Evolutionary conservation across 371 early-diverging fungal genomes (phyloP), one percentile per base, ranked within the genome.

Genomic region (Massospora cicadina): DNA sequence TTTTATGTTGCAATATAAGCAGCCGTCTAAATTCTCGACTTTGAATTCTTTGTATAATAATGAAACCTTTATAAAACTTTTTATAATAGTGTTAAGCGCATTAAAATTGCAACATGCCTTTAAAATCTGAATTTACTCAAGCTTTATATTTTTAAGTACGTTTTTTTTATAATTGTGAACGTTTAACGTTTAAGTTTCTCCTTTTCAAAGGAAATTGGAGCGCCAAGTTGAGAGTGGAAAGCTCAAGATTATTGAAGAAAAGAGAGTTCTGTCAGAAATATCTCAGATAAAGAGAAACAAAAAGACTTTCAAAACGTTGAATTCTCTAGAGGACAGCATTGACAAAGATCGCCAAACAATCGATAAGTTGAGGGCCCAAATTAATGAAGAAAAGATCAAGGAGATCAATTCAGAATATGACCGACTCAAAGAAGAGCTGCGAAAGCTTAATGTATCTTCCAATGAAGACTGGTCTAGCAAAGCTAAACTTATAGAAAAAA

Each of bases 211-310:
- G 68, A 79, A 81, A 63, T 74, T 86, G 64, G 92, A 93, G 70
- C 75, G 71, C 65, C 81, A 87, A 74, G 81, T 93, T 66, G 86
- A 86, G 67, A 76, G 77, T 54, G 91, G 92, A 68, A 78, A 74
- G 26, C 67, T 83, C 59, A 82, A 85, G 72, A 73, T 94, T 67
- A 81, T 88, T 31, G 94, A 93, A 66, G 95, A 94, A 75, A 91
- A 91, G 76, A 78, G 78, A 69, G 76, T 89, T 73, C 74, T 89
- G 60, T 72, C 79, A 68, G 93, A 94, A 70, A 88, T 93, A 68
- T 79, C 88, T 25, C 66, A 75, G 24, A 76, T 94, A 72, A 88
- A 86, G 73, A 86, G 88, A 70, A 76, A 81, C 59, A 84, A 81
- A 69, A 87, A 89, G 74, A 72, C 76, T 7, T 84, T 91, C 26